Evolutionary conservation across 768 basidiomycete species (phyloP).

Genomic region (Astraeus odoratus): DNA sequence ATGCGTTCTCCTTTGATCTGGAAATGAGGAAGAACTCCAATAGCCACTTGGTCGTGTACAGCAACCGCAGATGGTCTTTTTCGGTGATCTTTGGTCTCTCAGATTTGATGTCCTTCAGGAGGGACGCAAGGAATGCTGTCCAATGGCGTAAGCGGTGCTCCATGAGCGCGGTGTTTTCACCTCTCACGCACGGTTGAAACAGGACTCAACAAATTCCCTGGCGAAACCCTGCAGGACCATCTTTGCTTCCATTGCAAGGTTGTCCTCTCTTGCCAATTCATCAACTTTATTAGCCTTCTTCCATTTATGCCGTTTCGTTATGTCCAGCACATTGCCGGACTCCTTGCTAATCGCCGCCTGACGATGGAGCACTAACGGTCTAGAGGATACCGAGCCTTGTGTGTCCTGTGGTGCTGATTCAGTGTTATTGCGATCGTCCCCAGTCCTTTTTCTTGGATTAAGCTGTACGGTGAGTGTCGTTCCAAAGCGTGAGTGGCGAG

Average conservation of each 20-base stretch:
- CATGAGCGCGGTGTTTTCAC: too few relatives aligned
- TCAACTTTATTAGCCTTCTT: slow-evolving; percentile 59
- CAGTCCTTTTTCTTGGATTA: slow-evolving; percentile 46
- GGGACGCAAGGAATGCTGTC: slow-evolving; percentile 77
- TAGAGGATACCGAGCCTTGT: slow-evolving; percentile 29
- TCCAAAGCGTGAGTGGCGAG: slow-evolving; percentile 93
- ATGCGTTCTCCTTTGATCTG: slow-evolving; percentile 32
- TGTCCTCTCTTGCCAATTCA: slow-evolving; percentile 62
- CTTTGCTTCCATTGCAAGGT: slow-evolving; percentile 58
- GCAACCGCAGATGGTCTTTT: slow-evolving; percentile 84
- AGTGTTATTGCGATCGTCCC: slow-evolving; percentile 16
- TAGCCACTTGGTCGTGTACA: slow-evolving; percentile 87
- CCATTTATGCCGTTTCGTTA: slow-evolving; percentile 52
- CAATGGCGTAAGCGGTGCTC: slow-evolving; percentile 10
- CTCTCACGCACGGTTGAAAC: slow-evolving; percentile 87
- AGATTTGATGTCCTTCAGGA: slow-evolving; percentile 90
- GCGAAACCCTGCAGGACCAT: slow-evolving; percentile 62
- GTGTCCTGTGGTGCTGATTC: slow-evolving; percentile 15
- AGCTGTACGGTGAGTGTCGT: slow-evolving; percentile 84
- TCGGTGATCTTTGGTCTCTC: slow-evolving; percentile 91
- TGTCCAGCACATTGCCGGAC: slow-evolving; percentile 64
- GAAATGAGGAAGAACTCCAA: slow-evolving; percentile 77
- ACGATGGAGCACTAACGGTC: slow-evolving; percentile 73
- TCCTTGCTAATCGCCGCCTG: slow-evolving; percentile 73
- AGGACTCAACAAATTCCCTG: slow-evolving; percentile 66